Evolutionary conservation across 352 stramenopile genomes (phyloP).

Genomic region (Phytophthora tubulina): DNA sequence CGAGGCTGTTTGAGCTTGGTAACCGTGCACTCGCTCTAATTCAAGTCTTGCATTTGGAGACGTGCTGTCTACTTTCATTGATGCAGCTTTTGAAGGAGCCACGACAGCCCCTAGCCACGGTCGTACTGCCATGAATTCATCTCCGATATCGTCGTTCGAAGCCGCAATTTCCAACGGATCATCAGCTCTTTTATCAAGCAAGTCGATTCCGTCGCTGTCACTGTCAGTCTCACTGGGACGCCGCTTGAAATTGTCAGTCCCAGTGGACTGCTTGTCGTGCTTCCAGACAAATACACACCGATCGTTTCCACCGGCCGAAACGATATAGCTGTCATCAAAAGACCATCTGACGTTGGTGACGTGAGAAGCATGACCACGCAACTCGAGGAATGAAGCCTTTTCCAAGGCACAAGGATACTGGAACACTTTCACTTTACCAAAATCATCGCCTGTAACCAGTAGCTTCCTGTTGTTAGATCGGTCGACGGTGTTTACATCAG

Average conservation of each 20-base stretch:
- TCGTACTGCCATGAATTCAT: conserved; percentile 93
- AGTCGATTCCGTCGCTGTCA: conserved; percentile 12
- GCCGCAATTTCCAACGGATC: conserved; percentile 44
- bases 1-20: conserved; percentile 73
- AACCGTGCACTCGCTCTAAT: conserved; percentile 78
- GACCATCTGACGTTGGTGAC: conserved; percentile 85
- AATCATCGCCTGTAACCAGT: conserved; percentile 85
- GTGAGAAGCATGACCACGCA: conserved; percentile 81
- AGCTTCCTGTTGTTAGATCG: conserved; percentile 69
- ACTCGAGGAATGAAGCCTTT: conserved; percentile 60
- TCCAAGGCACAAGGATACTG: conserved; percentile 78
- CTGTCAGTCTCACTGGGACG: conserved; percentile 17
- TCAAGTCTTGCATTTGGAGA: conserved; percentile 60
- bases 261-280: conserved; percentile 44
- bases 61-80: conserved; percentile 42
- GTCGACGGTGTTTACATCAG: conserved; percentile 83
- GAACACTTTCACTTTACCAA: conserved; percentile 90
- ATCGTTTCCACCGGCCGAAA: conserved; percentile 85
- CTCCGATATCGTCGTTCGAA: conserved; percentile 59
- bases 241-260: conserved; percentile 9
- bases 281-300: conserved; percentile 81
- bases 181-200: conserved; percentile 30
- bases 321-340: conserved; percentile 60
- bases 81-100: conserved; percentile 59
- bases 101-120: conserved; percentile 89